Evolutionary conservation across 176 grass and related monocot genomes (phyloP).

Genomic region (Luzula sylvatica): DNA sequence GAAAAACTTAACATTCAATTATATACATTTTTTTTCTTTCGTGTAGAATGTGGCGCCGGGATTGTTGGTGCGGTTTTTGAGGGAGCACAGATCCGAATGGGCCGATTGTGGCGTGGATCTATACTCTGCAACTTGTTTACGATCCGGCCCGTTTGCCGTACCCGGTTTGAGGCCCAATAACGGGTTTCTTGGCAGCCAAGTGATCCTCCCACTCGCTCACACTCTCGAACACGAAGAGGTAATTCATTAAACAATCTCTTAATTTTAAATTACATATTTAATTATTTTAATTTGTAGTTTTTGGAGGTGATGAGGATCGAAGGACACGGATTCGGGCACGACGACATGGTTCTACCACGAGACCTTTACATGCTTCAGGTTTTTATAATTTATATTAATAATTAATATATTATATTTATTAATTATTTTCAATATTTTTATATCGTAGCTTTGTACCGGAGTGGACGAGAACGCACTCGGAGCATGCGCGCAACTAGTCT

Average conservation of each 20-base stretch:
- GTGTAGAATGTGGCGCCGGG: slow-evolving; percentile 89
- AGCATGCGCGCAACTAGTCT: slow-evolving; percentile 80
- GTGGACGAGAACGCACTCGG: slow-evolving; percentile 70
- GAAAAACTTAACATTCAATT: neutral
- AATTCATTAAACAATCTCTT: slow-evolving; percentile 1
- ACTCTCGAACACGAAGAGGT: slow-evolving; percentile 94
- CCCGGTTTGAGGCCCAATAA: slow-evolving; percentile 50
- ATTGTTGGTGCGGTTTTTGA: slow-evolving; percentile 76
- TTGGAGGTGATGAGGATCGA: slow-evolving; percentile 90
- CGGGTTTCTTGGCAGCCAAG: slow-evolving; percentile 68
- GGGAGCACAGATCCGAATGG: slow-evolving; percentile 97
- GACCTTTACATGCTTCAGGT: slow-evolving; percentile 94
- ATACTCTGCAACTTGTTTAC: slow-evolving; percentile 74
- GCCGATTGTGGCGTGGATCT: slow-evolving; percentile 87
- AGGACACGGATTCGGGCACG: slow-evolving; percentile 72
- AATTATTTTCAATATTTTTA: neutral
- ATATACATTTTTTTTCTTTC: slow-evolving; percentile 1
- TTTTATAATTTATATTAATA: neutral
- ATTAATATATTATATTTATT: neutral
- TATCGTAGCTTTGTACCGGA: slow-evolving; percentile 63
- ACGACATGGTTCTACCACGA: slow-evolving; percentile 57
- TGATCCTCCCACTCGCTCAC: slow-evolving; percentile 71
- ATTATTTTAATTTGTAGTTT: slow-evolving; percentile 28
- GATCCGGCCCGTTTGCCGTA: slow-evolving; percentile 52
- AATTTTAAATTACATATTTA: neutral